Evolutionary conservation across 192 early-diverging fungal genomes (phyloP).

Genomic region (Coemansia sp.): DNA sequence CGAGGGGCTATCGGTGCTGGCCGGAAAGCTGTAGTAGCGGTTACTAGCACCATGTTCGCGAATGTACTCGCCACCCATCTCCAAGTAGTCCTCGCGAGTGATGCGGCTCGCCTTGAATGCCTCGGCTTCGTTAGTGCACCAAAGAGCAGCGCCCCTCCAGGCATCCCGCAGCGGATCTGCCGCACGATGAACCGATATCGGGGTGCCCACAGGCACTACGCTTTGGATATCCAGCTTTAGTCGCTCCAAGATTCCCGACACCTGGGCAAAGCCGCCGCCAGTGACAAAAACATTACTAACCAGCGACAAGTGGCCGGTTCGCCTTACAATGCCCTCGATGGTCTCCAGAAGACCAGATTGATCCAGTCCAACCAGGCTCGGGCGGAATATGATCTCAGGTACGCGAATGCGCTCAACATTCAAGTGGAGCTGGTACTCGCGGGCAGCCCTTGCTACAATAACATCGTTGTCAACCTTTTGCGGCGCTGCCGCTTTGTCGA

Average conservation of each 20-base stretch:
- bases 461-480: slow-evolving; percentile 43
- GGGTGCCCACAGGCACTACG: slow-evolving; percentile 61
- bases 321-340: slow-evolving; percentile 61
- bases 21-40: slow-evolving; percentile 32
- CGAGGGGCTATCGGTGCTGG: slow-evolving; percentile 3
- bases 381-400: slow-evolving; percentile 89
- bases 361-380: slow-evolving; percentile 79
- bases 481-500: slow-evolving; percentile 59
- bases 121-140: slow-evolving; percentile 54
- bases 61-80: slow-evolving; percentile 81
- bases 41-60: slow-evolving; percentile 84
- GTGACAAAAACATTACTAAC: slow-evolving; percentile 70
- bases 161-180: slow-evolving; percentile 73
- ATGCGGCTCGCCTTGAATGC: slow-evolving; percentile 54
- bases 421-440: slow-evolving; percentile 79
- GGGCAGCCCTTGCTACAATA: slow-evolving; percentile 47
- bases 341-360: slow-evolving; percentile 86
- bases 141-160: slow-evolving; percentile 82
- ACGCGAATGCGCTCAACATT: slow-evolving; percentile 90
- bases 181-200: slow-evolving; percentile 60
- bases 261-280: slow-evolving; percentile 64
- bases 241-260: slow-evolving; percentile 65
- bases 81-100: slow-evolving; percentile 73
- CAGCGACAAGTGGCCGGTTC: slow-evolving; percentile 23
- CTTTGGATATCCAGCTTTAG: slow-evolving; percentile 61